phyloP scores from a whole-genome alignment of 345 rosid genomes.

The Tarenaya hassleriana region DNA sequence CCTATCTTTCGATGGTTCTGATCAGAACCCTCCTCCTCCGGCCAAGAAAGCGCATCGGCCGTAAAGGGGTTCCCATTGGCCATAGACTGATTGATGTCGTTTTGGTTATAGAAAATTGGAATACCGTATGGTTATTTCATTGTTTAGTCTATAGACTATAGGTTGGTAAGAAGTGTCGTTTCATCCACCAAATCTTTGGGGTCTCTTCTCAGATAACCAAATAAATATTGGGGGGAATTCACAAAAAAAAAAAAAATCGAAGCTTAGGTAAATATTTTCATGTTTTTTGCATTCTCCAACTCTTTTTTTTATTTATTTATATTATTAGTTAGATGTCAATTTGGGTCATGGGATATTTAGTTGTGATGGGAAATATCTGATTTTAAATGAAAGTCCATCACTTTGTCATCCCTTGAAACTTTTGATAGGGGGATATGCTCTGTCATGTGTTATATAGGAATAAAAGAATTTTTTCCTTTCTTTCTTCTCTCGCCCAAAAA shows the following conservation, averaged over 20 bases:
- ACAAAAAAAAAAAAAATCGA: no score
- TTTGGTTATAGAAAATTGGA: constrained; percentile 23
- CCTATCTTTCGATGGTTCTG: constrained; percentile 43
- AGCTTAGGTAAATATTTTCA: constrained; percentile 17
- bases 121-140: constrained; percentile 17
- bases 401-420: background rate
- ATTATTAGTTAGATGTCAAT: no score
- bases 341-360: no score
- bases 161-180: no score
- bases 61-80: constrained; percentile 24
- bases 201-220: background rate
- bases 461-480: constrained; percentile 8
- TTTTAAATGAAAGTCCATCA: constrained; percentile 6
- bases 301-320: background rate
- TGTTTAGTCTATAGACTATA: no score
- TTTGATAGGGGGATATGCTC: background rate
- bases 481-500: background rate
- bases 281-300: background rate
- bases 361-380: constrained; percentile 2
- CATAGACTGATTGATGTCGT: constrained; percentile 22
- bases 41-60: constrained; percentile 39
- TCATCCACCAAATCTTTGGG: constrained; percentile 11
- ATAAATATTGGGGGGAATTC: constrained; percentile 1
- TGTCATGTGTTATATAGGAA: constrained; percentile 10
- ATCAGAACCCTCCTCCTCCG: constrained; percentile 31